Conservation (phyloP, 768 basidiomycete genomes). For the Paxillus involutus region DNA sequence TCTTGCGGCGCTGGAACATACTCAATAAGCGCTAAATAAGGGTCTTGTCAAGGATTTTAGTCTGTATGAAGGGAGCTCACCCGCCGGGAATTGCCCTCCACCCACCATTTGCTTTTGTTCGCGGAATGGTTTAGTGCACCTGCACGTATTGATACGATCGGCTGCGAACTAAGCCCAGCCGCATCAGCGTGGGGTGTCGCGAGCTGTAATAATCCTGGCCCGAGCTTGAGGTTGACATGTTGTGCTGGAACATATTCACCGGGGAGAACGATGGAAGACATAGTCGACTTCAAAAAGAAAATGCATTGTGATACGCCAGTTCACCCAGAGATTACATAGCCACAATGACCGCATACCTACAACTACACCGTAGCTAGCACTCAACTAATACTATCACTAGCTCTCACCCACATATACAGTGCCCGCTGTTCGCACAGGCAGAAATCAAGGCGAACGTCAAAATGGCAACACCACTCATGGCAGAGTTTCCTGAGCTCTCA, state of each 20-base stretch:
- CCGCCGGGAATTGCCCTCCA: slow-evolving; percentile 82
- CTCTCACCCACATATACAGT: too few species aligned
- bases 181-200: slow-evolving; percentile 28
- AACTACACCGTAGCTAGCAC: background rate
- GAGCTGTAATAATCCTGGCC: slow-evolving; percentile 73
- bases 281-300: slow-evolving; percentile 26
- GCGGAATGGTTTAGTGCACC: slow-evolving; percentile 68
- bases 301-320: background rate
- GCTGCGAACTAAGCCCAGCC: slow-evolving; percentile 25
- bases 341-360: too few species aligned
- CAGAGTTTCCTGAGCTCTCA: slow-evolving; percentile 73
- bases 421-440: background rate
- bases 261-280: slow-evolving; percentile 67
- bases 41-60: background rate
- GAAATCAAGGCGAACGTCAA: background rate
- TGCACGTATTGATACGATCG: slow-evolving; percentile 62
- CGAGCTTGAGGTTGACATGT: slow-evolving; percentile 81
- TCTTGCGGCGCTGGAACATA: slow-evolving; percentile 92
- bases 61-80: slow-evolving; percentile 46
- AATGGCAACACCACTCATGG: slow-evolving; percentile 43
- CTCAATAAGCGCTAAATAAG: slow-evolving; percentile 38
- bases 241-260: slow-evolving; percentile 76
- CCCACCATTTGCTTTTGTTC: slow-evolving; percentile 83
- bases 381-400: too few species aligned
- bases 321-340: too few species aligned